Base-by-base conservation (phyloP, 2,329 filamentous ascomycete genomes). In the Mollisiaceae sp. region DNA sequence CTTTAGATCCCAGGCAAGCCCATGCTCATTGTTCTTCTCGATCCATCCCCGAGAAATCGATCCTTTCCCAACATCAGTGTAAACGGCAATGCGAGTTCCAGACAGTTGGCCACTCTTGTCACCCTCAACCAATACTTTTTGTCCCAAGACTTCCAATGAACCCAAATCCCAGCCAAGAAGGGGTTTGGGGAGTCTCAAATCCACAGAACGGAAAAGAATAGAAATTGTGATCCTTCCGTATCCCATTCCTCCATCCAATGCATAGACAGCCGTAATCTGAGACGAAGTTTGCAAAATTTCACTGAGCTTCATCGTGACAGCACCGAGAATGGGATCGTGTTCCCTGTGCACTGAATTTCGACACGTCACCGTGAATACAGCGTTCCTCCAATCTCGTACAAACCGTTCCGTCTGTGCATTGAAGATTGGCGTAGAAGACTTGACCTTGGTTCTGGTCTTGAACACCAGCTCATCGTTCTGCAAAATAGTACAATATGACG, bases 391-490 rank as follows among this genome's bases (percentile, higher is more conserved):
- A 45, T 69, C 67, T 27, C 67, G 61, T 6, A 69, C 67, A 35
- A 69, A 69, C 8, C 67, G 59, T 58, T 69, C 67, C 0, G 63
- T 65, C 45, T 69, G 67, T 18, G 67, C 67, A 41, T 69, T 69
- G 63, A 69, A 69, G 41, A 69, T 69, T 15, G 67, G 67, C 18
- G 55, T 62, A 9, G 67, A 69, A 1, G 65, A 64, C 43, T 69
- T 67, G 54, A 69, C 67, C 39, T 69, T 69, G 1, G 67, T 69
- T 36, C 67, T 62, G 8, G 67, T 69, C 39, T 65, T 67, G 64
- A 69, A 69, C 4, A 67, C 67, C 18, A 69, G 45, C 39, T 69
- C 67, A 41, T 69, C 67, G 24, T 66, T 67, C 59, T 69, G 67
- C 20, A 69, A 39, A 32, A 69, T 64, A 1, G 67, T 67, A 52